Conservation (phyloP, 116 monocot genomes). For the Cymodocea nodosa region DNA sequence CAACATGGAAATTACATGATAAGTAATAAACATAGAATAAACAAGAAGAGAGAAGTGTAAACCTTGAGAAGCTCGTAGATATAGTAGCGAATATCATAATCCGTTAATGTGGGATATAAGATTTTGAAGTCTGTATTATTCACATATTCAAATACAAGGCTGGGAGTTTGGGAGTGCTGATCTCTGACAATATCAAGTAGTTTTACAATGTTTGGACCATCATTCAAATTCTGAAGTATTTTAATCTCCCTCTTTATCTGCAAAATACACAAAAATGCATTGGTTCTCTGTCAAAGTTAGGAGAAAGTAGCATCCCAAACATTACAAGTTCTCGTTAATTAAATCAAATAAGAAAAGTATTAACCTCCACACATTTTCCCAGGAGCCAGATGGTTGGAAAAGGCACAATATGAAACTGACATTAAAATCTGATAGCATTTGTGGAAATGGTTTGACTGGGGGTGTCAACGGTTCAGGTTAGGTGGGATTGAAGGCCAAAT, state of each 20-base stretch:
- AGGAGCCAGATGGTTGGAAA: too few relatives aligned
- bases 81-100: constrained; percentile 76
- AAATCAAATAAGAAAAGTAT: too few relatives aligned
- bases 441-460: too few relatives aligned
- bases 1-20: too few relatives aligned
- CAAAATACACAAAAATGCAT: constrained; percentile 4
- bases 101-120: constrained; percentile 45
- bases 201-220: constrained; percentile 65
- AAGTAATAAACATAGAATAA: background rate
- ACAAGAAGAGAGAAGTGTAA: background rate
- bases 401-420: too few relatives aligned
- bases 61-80: constrained; percentile 80
- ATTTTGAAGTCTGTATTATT: constrained; percentile 69
- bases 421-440: too few relatives aligned
- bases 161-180: constrained; percentile 59
- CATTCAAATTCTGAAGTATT: constrained; percentile 72
- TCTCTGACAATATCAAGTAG: constrained; percentile 64
- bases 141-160: constrained; percentile 62
- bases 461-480: too few relatives aligned
- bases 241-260: constrained; percentile 79
- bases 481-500: too few relatives aligned
- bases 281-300: background rate
- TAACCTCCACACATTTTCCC: too few relatives aligned
- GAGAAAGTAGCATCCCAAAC: too few relatives aligned
- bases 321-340: too few relatives aligned